Evolutionary conservation across 2,329 filamentous ascomycete species (phyloP).

Genomic region (Furcasterigmium furcatum): DNA sequence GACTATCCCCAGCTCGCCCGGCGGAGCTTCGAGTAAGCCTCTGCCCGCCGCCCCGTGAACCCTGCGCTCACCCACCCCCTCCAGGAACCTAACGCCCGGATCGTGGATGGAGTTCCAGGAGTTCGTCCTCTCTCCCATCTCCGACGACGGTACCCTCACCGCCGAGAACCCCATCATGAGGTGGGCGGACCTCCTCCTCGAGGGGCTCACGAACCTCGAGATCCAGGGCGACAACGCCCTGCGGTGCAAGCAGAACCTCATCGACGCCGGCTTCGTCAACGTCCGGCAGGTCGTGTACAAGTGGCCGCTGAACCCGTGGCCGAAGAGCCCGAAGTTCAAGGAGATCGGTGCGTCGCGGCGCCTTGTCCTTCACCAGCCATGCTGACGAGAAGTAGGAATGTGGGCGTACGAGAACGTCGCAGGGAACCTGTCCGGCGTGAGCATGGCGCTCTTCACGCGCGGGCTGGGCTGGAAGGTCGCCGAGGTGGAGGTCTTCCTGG

Average conservation of each 20-base stretch:
- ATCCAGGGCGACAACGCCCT: conserved; percentile 36
- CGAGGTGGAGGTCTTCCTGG: conserved; percentile 3
- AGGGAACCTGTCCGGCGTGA: conserved; percentile 27
- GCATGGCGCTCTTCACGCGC: conserved; percentile 9
- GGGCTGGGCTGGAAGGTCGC: conserved; percentile 3
- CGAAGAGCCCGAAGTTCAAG: conserved; percentile 45
- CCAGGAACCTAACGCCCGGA: conserved; percentile 30
- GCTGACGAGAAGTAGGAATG: conserved; percentile 22
- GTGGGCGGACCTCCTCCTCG: conserved; percentile 28
- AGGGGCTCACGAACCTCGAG: conserved; percentile 26
- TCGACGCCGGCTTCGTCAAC: conserved; percentile 51
- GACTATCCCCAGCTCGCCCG: conserved; percentile 22
- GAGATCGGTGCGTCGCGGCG: conserved; percentile 29
- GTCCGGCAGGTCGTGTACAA: conserved; percentile 43
- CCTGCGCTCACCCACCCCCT: background rate
- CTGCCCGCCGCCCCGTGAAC: background rate
- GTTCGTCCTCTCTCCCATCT: conserved; percentile 29
- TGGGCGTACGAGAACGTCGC: conserved; percentile 27
- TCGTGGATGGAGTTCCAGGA: conserved; percentile 41
- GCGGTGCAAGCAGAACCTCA: conserved; percentile 30
- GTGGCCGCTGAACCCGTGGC: conserved; percentile 50
- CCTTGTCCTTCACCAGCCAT: background rate
- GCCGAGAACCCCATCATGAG: conserved; percentile 22
- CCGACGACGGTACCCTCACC: conserved; percentile 36
- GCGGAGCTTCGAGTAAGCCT: conserved; percentile 17